phyloP scores from a whole-genome alignment of 805 yeast genomes.

The Monosporozyma unispora region DNA sequence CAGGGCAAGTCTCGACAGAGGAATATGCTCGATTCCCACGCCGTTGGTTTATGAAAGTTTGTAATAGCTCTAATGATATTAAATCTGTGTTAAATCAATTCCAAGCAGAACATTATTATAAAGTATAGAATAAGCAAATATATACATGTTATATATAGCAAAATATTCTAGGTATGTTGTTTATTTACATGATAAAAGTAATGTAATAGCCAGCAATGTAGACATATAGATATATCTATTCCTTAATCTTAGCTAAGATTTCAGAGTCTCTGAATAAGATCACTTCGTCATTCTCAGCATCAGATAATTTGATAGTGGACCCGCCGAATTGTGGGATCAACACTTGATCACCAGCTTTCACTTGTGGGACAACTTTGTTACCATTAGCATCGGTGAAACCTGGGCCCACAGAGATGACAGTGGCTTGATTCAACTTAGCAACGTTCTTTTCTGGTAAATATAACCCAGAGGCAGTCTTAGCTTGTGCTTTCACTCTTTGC shows the following conservation, averaged over 20 bases:
- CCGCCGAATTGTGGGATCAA: slow-evolving; percentile 95
- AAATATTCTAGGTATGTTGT: neutral
- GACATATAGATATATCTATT: slow-evolving; percentile 14
- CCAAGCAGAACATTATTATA: slow-evolving; percentile 37
- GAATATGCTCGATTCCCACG: slow-evolving; percentile 39
- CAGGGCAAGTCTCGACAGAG: slow-evolving; percentile 28
- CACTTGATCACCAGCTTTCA: slow-evolving; percentile 86
- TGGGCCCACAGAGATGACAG: slow-evolving; percentile 91
- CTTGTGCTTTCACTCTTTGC: slow-evolving; percentile 85
- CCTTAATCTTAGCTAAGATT: slow-evolving; percentile 85
- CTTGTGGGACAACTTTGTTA: slow-evolving; percentile 59
- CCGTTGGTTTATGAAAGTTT: slow-evolving; percentile 57
- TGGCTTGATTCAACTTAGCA: slow-evolving; percentile 86
- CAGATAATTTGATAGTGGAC: slow-evolving; percentile 60
- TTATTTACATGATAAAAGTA: neutral
- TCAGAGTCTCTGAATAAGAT: slow-evolving; percentile 88
- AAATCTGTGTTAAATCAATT: slow-evolving; percentile 40
- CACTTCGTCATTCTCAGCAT: slow-evolving; percentile 46
- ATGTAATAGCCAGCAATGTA: neutral
- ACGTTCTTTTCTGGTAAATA: slow-evolving; percentile 94
- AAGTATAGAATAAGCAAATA: neutral
- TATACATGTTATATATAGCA: slow-evolving; percentile 2
- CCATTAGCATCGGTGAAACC: slow-evolving; percentile 77
- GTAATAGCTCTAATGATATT: slow-evolving; percentile 44
- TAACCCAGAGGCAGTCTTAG: slow-evolving; percentile 87